Evolutionary conservation across 106 monocot species (phyloP), one percentile per base, ranked within the genome.

Genomic region (Posidonia australis): DNA sequence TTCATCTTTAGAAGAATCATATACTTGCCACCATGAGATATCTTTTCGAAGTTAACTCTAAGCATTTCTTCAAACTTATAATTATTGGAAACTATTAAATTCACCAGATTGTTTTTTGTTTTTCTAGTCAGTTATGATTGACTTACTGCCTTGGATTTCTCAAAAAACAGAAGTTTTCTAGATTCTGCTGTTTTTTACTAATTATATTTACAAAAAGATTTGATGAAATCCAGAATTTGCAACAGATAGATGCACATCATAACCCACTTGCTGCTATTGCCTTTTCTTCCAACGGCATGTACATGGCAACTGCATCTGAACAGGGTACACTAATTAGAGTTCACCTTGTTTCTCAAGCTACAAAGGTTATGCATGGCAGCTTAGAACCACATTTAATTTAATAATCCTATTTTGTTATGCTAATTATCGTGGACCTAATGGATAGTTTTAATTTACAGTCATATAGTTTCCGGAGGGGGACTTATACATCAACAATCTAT

Each of bases 301-400:
- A 84, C 64, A 79, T 96, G 48, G 89, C 94, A 62, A 96, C 94
- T 61, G 90, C 94, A 36, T 96, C 90, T 49, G 90, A 90, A 45
- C 86, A 96, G 63, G 94, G 94, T 70, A 96, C 94, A 64, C 73
- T 90, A 56, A 76, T 96, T 43, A 86, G 90, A 73, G 94, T 96
- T 24, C 90, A 87, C 70, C 80, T 90, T n/a, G 94, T 96, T 71
- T 84, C 86, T 20, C 86, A 96, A 80, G 82, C 90, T 62, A 90
- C 94, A 28, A 84, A 96, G 82, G 94, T 90, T 29, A 65, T 58
- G 21, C 19, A 21, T 7, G 19, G 16, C 11, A 42, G 30, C 0
- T 22, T 3, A 20, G 51, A 18, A 63, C 13, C 44, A 24, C 26
- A 49, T 18, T 60, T 17, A 14, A 16, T 61, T 49, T 59, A 19